A percentile compares a stretch with the other conserved stretches of the same genome.
Conservation (phyloP, 148 eudicot species). For the Chenopodium berlandieri region DNA sequence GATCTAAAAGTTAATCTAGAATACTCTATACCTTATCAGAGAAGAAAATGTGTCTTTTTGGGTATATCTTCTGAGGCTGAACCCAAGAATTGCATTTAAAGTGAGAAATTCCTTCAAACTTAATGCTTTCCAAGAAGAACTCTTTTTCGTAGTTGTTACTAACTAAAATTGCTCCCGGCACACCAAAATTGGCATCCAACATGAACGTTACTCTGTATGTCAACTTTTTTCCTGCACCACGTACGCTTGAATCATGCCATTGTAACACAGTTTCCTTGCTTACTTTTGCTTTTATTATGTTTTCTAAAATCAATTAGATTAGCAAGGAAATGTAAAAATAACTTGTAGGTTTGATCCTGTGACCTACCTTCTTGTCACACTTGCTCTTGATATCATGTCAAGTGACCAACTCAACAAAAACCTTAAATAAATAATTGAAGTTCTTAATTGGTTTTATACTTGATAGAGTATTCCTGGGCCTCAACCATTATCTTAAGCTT, state of each 20-base stretch:
- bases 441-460: too few species aligned
- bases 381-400: too few species aligned
- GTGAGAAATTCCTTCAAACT: conserved; percentile 4
- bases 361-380: too few species aligned
- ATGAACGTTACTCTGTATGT: neutral
- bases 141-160: conserved; percentile 11
- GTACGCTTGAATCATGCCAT: neutral
- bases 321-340: too few species aligned
- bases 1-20: neutral
- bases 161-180: conserved; percentile 15
- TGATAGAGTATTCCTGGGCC: too few species aligned
- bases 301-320: neutral
- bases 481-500: too few species aligned
- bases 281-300: neutral
- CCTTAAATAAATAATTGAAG: too few species aligned
- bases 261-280: conserved; percentile 3
- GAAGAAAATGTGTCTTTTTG: conserved; percentile 14
- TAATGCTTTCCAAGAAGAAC: conserved; percentile 14
- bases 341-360: too few species aligned
- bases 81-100: conserved; percentile 23
- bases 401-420: too few species aligned
- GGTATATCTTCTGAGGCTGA: neutral
- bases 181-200: conserved; percentile 11
- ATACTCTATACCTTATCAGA: conserved; percentile 7
- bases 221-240: neutral